These are phyloP conservation scores for Phanerochaete carnosa DNA, from an alignment of 768 basidiomycete species.

Conservation along the genomic window DNA sequence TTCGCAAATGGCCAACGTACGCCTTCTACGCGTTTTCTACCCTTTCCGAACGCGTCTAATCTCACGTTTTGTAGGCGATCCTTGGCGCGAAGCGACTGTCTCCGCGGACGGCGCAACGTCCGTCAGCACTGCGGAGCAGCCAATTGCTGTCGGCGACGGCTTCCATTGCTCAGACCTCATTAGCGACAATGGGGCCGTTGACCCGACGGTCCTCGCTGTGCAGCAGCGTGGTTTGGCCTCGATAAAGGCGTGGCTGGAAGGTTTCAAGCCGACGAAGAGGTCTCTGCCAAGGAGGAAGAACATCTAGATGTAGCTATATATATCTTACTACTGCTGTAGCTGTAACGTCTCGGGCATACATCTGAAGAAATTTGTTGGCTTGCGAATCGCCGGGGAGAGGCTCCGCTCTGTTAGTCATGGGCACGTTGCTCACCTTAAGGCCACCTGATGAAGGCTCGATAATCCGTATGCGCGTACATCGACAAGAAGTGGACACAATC, in stretches of 20 bases:
- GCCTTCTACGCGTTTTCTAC: slow-evolving; percentile 21
- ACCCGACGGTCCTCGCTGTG: slow-evolving; percentile 50
- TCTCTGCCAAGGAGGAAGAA: not conserved
- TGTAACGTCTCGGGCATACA: no score
- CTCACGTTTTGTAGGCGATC: slow-evolving; percentile 45
- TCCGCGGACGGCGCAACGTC: slow-evolving; percentile 50
- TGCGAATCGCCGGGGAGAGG: no score
- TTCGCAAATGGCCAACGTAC: slow-evolving; percentile 67
- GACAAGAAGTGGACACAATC: no score
- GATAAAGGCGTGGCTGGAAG: slow-evolving; percentile 58
- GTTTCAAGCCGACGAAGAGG: slow-evolving; percentile 21
- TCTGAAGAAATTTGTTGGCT: no score
- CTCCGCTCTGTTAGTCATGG: no score
- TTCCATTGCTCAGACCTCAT: slow-evolving; percentile 69
- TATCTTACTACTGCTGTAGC: not conserved
- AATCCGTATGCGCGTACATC: no score
- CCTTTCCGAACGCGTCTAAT: not conserved
- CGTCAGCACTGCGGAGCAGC: slow-evolving; percentile 49
- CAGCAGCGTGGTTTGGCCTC: slow-evolving; percentile 49
- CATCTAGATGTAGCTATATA: not conserved
- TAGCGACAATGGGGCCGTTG: slow-evolving; percentile 36
- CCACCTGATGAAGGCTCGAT: no score
- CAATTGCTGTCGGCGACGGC: slow-evolving; percentile 56
- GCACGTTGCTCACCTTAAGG: no score
- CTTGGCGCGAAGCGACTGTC: slow-evolving; percentile 68